Evolutionary conservation across 805 yeast species (phyloP).

Genomic region (Saccharomycopsis fermentans): DNA sequence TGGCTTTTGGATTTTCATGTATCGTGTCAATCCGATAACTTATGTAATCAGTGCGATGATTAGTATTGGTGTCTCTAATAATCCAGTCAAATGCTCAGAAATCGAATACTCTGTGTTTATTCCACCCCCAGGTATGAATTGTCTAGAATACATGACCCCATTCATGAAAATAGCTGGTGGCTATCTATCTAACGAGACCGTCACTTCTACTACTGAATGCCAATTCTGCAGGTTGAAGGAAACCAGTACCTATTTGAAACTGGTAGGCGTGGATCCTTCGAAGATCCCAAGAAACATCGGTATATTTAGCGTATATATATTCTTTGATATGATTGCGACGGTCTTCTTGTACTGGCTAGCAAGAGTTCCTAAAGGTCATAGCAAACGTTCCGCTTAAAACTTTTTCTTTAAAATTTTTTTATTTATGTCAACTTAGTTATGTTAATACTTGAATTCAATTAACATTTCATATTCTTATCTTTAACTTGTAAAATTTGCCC

Average conservation of each 20-base stretch:
- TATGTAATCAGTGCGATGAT: slow-evolving; percentile 50
- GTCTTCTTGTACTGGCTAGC: slow-evolving; percentile 48
- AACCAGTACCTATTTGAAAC: slow-evolving; percentile 50
- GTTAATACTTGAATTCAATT: no score
- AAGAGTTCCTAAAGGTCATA: slow-evolving; percentile 61
- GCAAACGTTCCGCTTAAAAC: slow-evolving; percentile 16
- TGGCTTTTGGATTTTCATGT: slow-evolving; percentile 77
- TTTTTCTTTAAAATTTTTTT: neutral
- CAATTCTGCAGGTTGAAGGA: slow-evolving; percentile 44
- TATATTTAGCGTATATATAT: slow-evolving; percentile 40
- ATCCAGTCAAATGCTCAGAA: slow-evolving; percentile 35
- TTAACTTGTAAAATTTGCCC: neutral
- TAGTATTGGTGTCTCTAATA: slow-evolving; percentile 45
- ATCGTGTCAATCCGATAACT: slow-evolving; percentile 60
- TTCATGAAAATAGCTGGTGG: slow-evolving; percentile 33
- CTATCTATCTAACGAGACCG: slow-evolving; percentile 28
- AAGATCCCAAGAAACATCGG: slow-evolving; percentile 52
- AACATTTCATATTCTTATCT: neutral
- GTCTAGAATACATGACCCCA: slow-evolving; percentile 41
- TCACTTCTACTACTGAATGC: slow-evolving; percentile 42
- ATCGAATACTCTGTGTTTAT: slow-evolving; percentile 38
- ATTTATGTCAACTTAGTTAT: no score
- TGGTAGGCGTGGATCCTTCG: slow-evolving; percentile 24
- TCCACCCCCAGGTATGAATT: slow-evolving; percentile 48
- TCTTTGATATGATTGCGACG: slow-evolving; percentile 34